phyloP scores from a whole-genome alignment of 768 basidiomycete genomes.

The Rubroboletus pulcherrimus region DNA sequence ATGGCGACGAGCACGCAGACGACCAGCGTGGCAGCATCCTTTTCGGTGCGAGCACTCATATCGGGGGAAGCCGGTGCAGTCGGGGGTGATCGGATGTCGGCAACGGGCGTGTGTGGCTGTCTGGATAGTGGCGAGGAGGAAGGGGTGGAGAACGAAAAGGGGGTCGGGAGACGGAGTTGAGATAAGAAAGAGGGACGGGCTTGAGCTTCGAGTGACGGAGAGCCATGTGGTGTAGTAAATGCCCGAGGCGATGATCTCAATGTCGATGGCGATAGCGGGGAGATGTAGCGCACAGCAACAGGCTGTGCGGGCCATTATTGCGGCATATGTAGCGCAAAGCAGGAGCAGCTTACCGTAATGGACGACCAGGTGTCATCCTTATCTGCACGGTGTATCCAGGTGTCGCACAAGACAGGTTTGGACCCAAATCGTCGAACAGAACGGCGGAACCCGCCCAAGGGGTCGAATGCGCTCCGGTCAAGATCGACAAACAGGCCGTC shows the following conservation, averaged over 20 bases:
- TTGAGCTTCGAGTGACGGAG: not conserved
- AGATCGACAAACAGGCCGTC: slow-evolving; percentile 41
- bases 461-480: slow-evolving; percentile 1
- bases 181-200: slow-evolving; percentile 4
- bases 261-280: not conserved
- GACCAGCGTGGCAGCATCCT: not conserved
- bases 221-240: not conserved
- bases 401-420: slow-evolving; percentile 17
- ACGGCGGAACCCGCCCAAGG: slow-evolving; percentile 1
- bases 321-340: not conserved
- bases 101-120: not conserved
- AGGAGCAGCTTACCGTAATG: slow-evolving; percentile 10
- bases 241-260: not conserved
- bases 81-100: not conserved
- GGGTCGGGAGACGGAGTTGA: slow-evolving; percentile 6
- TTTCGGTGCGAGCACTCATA: not conserved
- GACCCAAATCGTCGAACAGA: slow-evolving; percentile 4
- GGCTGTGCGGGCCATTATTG: slow-evolving; percentile 11
- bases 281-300: slow-evolving; percentile 9
- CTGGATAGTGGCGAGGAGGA: not conserved
- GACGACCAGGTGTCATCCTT: slow-evolving; percentile 7
- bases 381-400: slow-evolving; percentile 5
- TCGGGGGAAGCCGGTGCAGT: not conserved
- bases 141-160: not conserved
- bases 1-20: slow-evolving; percentile 23